Evolutionary conservation across 805 yeast genomes (phyloP).

Genomic region (Candida morakotiae): DNA sequence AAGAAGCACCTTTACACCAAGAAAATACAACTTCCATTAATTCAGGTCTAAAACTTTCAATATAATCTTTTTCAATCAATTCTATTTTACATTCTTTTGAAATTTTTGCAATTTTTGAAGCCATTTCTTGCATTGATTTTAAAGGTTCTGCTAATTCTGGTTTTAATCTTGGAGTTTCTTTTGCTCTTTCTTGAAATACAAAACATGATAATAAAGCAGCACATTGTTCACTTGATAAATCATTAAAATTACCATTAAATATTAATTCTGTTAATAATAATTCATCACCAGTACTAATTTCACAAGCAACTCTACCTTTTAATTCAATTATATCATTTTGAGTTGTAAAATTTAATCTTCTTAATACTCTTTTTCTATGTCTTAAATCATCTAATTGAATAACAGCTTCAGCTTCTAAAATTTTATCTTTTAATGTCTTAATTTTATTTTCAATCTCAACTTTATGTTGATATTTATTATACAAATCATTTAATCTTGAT

Average conservation of each 20-base stretch:
- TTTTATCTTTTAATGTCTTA: slow-evolving; percentile 56
- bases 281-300: slow-evolving; percentile 89
- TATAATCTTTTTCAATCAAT: slow-evolving; percentile 85
- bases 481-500: slow-evolving; percentile 57
- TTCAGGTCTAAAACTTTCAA: slow-evolving; percentile 87
- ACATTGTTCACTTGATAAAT: slow-evolving; percentile 81
- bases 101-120: slow-evolving; percentile 82
- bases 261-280: slow-evolving; percentile 83
- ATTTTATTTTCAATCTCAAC: slow-evolving; percentile 58
- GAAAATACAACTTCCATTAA: slow-evolving; percentile 95
- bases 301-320: slow-evolving; percentile 97
- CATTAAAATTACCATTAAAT: slow-evolving; percentile 93
- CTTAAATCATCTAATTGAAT: slow-evolving; percentile 92
- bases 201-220: slow-evolving; percentile 92
- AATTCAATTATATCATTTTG: slow-evolving; percentile 86
- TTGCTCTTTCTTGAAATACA: slow-evolving; percentile 94
- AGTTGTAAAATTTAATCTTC: slow-evolving; percentile 87
- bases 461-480: slow-evolving; percentile 62
- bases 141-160: slow-evolving; percentile 93
- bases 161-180: slow-evolving; percentile 78
- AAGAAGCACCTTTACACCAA: slow-evolving; percentile 96
- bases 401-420: slow-evolving; percentile 82
- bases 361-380: slow-evolving; percentile 86
- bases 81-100: slow-evolving; percentile 89
- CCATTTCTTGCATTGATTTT: slow-evolving; percentile 85